Conservation (phyloP, 257 asterid species). For the Striga asiatica region DNA sequence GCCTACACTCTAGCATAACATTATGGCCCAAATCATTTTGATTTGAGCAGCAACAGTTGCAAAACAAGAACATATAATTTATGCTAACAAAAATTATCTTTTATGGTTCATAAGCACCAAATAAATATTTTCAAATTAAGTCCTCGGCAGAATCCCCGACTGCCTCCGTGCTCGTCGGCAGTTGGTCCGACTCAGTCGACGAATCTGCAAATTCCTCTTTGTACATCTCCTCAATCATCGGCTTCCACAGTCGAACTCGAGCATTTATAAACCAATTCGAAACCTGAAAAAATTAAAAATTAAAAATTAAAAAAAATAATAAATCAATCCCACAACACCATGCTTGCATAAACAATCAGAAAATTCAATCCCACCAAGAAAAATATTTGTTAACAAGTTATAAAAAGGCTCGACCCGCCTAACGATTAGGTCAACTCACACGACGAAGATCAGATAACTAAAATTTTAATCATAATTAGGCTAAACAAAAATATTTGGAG, state of each 20-base stretch:
- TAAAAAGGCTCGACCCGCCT: no score
- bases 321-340: no score
- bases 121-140: constrained; percentile 6
- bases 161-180: constrained; percentile 34
- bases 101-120: background rate
- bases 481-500: background rate
- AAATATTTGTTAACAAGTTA: no score
- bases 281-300: constrained; percentile 26
- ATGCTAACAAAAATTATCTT: background rate
- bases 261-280: constrained; percentile 92
- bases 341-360: no score
- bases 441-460: no score
- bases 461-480: background rate
- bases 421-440: no score
- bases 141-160: constrained; percentile 49
- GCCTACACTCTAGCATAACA: background rate
- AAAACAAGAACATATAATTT: background rate
- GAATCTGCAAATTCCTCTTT: constrained; percentile 69
- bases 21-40: background rate
- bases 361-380: no score
- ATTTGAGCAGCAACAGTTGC: background rate
- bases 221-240: constrained; percentile 93
- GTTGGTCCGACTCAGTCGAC: constrained; percentile 49
- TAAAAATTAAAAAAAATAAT: no score
- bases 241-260: constrained; percentile 88